phyloP scores from a whole-genome alignment of 305 asterid genomes.

The Rubia tinctorum region DNA sequence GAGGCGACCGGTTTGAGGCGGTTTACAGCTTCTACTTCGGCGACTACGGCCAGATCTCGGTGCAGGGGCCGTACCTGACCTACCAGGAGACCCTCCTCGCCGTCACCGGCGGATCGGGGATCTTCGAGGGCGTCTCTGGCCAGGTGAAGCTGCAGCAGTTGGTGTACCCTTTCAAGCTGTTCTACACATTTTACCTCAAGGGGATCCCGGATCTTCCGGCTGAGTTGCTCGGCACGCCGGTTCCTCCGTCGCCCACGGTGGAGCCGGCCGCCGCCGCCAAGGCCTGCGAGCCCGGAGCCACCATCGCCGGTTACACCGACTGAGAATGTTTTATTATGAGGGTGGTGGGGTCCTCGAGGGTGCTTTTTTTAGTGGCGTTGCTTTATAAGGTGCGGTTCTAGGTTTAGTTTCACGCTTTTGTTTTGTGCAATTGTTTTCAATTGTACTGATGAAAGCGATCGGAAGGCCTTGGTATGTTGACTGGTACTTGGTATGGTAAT shows the following conservation, averaged over 20 bases:
- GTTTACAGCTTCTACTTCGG: constrained; percentile 89
- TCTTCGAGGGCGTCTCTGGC: constrained; percentile 86
- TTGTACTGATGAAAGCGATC: background rate
- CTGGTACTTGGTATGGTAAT: background rate
- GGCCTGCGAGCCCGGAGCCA: constrained; percentile 70
- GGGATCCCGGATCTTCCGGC: constrained; percentile 78
- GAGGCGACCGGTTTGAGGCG: constrained; percentile 94
- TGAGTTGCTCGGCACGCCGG: constrained; percentile 62
- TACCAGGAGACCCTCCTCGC: constrained; percentile 76
- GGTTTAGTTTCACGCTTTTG: background rate
- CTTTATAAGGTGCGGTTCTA: background rate
- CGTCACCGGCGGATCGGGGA: constrained; percentile 95
- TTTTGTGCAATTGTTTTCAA: background rate
- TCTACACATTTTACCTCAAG: constrained; percentile 81
- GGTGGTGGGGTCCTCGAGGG: background rate
- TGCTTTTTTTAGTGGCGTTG: background rate
- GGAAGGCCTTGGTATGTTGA: background rate
- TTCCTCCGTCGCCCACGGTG: constrained; percentile 69
- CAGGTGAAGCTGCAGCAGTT: constrained; percentile 87
- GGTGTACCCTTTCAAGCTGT: constrained; percentile 80
- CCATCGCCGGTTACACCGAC: constrained; percentile 49
- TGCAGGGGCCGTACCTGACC: constrained; percentile 83
- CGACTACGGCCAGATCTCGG: constrained; percentile 83
- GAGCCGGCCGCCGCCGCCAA: constrained; percentile 84
- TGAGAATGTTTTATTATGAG: constrained; percentile 8